Evolutionary conservation across 139 green algal species (phyloP).

Genomic region (Chlamydomonas applanata): DNA sequence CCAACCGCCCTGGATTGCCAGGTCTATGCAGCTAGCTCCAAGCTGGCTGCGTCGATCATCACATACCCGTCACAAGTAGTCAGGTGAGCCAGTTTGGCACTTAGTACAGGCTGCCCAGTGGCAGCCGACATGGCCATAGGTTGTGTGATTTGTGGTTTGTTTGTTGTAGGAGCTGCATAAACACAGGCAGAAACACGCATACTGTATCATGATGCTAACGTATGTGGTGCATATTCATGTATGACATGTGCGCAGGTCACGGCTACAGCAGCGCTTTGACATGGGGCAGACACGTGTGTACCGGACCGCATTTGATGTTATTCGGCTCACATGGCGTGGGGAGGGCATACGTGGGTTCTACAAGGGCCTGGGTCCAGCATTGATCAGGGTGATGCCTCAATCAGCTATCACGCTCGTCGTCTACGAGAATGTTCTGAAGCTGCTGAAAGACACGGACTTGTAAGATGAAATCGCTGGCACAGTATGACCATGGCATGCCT

Average conservation of each 20-base stretch:
- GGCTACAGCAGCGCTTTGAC: slow-evolving; percentile 87
- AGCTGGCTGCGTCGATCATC: slow-evolving; percentile 77
- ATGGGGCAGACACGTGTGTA: slow-evolving; percentile 50
- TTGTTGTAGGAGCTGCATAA: no score
- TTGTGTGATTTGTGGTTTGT: background rate
- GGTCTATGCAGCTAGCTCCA: slow-evolving; percentile 74
- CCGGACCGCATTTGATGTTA: slow-evolving; percentile 33
- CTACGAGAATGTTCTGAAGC: slow-evolving; percentile 79
- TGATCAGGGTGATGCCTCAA: slow-evolving; percentile 84
- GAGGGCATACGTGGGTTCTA: slow-evolving; percentile 89
- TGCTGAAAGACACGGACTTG: slow-evolving; percentile 19
- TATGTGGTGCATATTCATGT: background rate
- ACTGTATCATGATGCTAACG: background rate
- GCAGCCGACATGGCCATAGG: background rate
- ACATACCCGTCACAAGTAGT: slow-evolving; percentile 92
- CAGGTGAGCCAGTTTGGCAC: slow-evolving; percentile 5
- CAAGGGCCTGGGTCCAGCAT: slow-evolving; percentile 78
- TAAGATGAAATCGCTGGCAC: no score
- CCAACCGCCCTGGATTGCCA: slow-evolving; percentile 52
- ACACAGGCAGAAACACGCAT: background rate
- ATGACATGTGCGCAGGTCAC: slow-evolving; percentile 50
- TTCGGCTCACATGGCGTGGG: slow-evolving; percentile 49
- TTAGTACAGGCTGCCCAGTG: background rate
- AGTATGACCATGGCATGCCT: no score
- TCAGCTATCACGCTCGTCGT: slow-evolving; percentile 90